These are phyloP conservation scores for Sarcodon aspratus DNA, from an alignment of 768 basidiomycete genomes.

Conservation along the genomic window DNA sequence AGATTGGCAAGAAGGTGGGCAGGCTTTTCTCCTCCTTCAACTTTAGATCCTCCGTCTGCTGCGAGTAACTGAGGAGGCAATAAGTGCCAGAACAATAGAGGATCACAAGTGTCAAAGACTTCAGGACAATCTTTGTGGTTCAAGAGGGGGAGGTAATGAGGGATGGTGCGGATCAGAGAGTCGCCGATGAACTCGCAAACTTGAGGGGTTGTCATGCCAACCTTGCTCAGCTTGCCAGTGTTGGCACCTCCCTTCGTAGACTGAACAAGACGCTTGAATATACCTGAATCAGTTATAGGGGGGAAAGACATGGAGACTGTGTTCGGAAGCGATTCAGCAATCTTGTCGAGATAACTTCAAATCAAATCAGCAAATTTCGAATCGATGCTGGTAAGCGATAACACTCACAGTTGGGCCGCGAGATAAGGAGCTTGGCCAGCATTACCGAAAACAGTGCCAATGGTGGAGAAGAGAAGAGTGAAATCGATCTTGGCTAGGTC, in stretches of 20 bases:
- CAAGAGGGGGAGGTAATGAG: constrained; percentile 20
- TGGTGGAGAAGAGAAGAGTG: constrained; percentile 21
- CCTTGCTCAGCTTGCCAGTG: constrained; percentile 17
- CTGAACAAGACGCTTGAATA: constrained; percentile 20
- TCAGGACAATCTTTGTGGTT: constrained; percentile 13
- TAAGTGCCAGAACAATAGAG: constrained; percentile 15
- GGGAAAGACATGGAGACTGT: constrained; percentile 22
- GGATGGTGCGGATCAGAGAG: constrained; percentile 16
- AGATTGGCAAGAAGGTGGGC: constrained; percentile 14
- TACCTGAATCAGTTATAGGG: constrained; percentile 22
- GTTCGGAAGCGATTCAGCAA: constrained; percentile 18
- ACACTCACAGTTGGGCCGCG: constrained; percentile 8
- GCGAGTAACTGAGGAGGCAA: constrained; percentile 11
- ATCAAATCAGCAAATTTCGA: not conserved
- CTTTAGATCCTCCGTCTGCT: constrained; percentile 7
- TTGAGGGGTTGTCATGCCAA: constrained; percentile 20
- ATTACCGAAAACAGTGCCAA: constrained; percentile 21
- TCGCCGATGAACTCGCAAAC: constrained; percentile 21
- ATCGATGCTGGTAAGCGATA: not conserved
- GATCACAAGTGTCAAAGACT: constrained; percentile 15
- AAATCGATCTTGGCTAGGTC: constrained; percentile 17
- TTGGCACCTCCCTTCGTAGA: constrained; percentile 16
- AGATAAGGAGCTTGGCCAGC: constrained; percentile 15
- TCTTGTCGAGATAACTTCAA: constrained; percentile 20
- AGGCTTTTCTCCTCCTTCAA: constrained; percentile 10